A percentile compares a stretch with the other conserved stretches of the same genome.
Evolutionary conservation across 1,284 basidiomycete genomes (phyloP).

Genomic region (Grifola frondosa): DNA sequence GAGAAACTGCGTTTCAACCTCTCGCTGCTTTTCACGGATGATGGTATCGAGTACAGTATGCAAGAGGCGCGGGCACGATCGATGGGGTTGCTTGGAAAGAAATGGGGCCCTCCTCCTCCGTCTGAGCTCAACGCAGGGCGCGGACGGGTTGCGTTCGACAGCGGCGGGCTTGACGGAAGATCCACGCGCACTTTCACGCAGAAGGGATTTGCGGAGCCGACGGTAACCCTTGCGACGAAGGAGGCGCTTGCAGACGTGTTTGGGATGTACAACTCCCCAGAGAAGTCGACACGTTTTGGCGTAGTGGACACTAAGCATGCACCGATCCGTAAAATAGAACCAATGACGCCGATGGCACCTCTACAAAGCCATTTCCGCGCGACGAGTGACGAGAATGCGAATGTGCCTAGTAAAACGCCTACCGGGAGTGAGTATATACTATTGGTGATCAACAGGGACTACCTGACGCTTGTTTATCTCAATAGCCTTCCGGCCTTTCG

Average conservation of each 20-base stretch:
- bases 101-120: conserved; percentile 68
- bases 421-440: too few relatives aligned
- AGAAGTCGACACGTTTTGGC: conserved; percentile 61
- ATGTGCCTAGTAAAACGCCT: conserved; percentile 37
- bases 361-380: conserved; percentile 24
- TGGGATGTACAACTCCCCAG: conserved; percentile 89
- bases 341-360: conserved; percentile 38
- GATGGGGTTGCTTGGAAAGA: conserved; percentile 77
- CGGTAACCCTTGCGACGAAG: conserved; percentile 84
- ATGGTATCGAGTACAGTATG: conserved; percentile 68
- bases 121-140: conserved; percentile 41
- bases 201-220: conserved; percentile 48
- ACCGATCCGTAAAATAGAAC: conserved; percentile 61
- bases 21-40: conserved; percentile 63
- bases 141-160: conserved; percentile 50
- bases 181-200: conserved; percentile 25
- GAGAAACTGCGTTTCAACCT: conserved; percentile 71
- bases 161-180: conserved; percentile 38
- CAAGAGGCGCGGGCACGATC: conserved; percentile 75
- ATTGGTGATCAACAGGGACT: too few relatives aligned
- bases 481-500: conserved; percentile 40
- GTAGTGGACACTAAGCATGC: conserved; percentile 67
- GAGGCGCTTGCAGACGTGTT: conserved; percentile 92
- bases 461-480: too few relatives aligned
- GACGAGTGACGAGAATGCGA: conserved; percentile 35